Evolutionary conservation across 2,329 filamentous ascomycete species (phyloP).

Genomic region (Penicillium verrucosum): DNA sequence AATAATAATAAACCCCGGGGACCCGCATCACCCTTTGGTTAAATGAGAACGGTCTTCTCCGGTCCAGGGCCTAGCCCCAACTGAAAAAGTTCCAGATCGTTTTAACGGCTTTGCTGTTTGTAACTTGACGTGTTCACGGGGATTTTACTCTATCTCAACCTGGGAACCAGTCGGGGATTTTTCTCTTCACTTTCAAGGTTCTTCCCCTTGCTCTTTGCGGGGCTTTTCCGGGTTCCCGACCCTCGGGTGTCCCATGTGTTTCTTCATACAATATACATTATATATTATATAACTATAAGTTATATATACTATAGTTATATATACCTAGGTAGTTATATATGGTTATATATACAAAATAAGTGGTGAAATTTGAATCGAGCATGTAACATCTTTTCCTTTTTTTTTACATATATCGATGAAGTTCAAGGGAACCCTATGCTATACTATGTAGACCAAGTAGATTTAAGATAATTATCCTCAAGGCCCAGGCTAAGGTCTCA

Average conservation of each 20-base stretch:
- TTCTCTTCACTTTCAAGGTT: conserved; percentile 14
- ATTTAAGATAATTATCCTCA: neutral
- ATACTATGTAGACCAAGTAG: no score
- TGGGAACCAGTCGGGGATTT: conserved; percentile 27
- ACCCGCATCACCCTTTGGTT: conserved; percentile 25
- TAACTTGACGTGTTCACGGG: no score
- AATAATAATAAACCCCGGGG: neutral
- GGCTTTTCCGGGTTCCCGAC: conserved; percentile 17
- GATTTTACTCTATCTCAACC: no score
- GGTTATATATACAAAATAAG: no score
- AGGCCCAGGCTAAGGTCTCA: neutral
- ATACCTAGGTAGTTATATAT: no score
- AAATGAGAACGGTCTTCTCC: conserved; percentile 22
- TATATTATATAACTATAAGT: no score
- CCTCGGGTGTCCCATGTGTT: neutral
- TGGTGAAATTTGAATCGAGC: no score
- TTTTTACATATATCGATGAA: no score
- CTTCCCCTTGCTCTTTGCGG: conserved; percentile 18
- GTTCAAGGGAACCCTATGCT: neutral
- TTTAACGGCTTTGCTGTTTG: conserved; percentile 4
- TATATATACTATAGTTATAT: no score
- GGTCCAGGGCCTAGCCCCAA: conserved; percentile 21
- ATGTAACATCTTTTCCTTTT: no score
- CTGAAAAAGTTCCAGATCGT: conserved; percentile 15
- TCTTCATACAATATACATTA: no score